Evolutionary conservation across 768 basidiomycete species (phyloP).

Genomic region (Boletales sp.): DNA sequence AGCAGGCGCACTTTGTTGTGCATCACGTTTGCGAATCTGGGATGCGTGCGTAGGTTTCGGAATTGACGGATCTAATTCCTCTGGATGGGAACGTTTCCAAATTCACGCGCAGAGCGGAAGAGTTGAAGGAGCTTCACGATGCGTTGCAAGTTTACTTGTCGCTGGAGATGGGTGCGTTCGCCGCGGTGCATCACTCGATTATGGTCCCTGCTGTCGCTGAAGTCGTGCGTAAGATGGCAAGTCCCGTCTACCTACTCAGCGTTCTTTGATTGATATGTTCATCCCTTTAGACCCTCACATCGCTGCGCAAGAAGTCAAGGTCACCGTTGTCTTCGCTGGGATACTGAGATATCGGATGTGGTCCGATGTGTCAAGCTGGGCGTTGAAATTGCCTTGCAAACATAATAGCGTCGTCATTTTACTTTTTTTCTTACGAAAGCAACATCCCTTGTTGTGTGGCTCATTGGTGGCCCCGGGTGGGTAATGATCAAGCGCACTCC

Average conservation of each 20-base stretch:
- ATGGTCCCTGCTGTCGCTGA: conserved; percentile 74
- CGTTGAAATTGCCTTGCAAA: conserved; percentile 75
- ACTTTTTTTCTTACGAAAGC: conserved; percentile 1
- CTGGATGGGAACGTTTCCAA: conserved; percentile 80
- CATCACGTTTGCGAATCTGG: no score
- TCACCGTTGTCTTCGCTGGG: conserved; percentile 86
- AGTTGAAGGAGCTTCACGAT: conserved; percentile 85
- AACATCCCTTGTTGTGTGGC: no score
- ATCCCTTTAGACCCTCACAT: conserved; percentile 52
- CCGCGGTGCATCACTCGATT: conserved; percentile 71
- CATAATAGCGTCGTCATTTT: neutral
- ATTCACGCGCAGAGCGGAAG: conserved; percentile 82
- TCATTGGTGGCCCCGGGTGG: no score
- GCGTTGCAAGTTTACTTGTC: conserved; percentile 82
- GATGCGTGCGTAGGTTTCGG: conserved; percentile 68
- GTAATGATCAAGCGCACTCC: no score
- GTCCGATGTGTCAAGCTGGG: conserved; percentile 83
- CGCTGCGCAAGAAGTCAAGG: conserved; percentile 75
- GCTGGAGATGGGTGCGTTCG: conserved; percentile 89
- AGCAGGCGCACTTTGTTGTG: conserved; percentile 43
- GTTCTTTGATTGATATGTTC: conserved; percentile 12
- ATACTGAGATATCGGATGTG: conserved; percentile 88
- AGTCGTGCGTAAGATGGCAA: conserved; percentile 70
- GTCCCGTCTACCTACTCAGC: conserved; percentile 19
- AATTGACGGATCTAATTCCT: conserved; percentile 83